Base-by-base conservation (phyloP, 768 basidiomycete species). In the Coprinopsis sp. region DNA sequence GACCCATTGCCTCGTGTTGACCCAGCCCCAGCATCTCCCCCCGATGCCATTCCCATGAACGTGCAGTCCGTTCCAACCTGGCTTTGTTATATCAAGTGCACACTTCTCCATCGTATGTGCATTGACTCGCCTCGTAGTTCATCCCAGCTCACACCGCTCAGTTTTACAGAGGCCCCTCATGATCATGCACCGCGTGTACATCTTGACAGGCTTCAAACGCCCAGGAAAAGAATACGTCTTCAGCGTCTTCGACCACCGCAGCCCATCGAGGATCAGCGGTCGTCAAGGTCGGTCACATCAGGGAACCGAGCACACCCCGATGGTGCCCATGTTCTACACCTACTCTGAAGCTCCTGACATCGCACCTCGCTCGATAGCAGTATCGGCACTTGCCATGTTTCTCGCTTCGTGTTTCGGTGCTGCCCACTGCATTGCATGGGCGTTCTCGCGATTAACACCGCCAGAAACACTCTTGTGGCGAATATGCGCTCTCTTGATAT, bases 391-490 rank as follows among this genome's bases (percentile, higher is more conserved):
- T 12, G 37, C 37, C 18, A 34, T 22, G 43, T 44, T 53, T 34
- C 36, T 50, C 14, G 51, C 50, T 2, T 44, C 41, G n/a, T 14
- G 41, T 3, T 60, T 56, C 31, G 60, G 60, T 11, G 49, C 41
- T 1, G 54, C 59, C 25, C 59, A 59, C 34, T 61, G 54, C 37
- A 28, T 51, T 23, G 52, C 53, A 12, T 55, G 58, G 55, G 6
- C 28, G 11, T 54, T 60, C 33, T 22, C 25, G 6, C 60, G 60
- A 37, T 56, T 51, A 12, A 50, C 62, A 3, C 25, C 3, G 6
- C 25, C 39, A 2, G 55, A 63, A 41, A 30, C 33, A 28, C 38
- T 51, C 12, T 24, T 61, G 21, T 64, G 63, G 63, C 53, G 55
- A 14, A 33, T 51, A 27, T 51, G 27, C 6, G 42, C 47, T 3